A percentile compares a stretch with the other conserved stretches of the same genome.
Conservation (phyloP, 345 rosid genomes). For the Sonneratia alba region DNA sequence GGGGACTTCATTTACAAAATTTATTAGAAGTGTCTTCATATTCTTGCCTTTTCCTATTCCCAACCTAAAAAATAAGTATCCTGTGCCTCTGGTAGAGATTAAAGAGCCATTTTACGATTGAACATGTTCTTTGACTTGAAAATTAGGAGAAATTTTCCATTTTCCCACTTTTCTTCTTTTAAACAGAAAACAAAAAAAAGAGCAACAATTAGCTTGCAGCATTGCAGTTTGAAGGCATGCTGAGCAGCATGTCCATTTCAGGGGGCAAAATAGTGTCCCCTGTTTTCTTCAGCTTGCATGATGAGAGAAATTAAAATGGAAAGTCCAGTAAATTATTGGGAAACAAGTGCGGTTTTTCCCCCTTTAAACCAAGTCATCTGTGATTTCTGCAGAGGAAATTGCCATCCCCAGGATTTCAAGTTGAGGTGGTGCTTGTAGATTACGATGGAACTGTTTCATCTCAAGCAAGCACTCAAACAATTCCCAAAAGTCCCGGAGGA, state of each 20-base stretch:
- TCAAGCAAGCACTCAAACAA: constrained; percentile 20
- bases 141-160: not conserved
- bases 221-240: not conserved
- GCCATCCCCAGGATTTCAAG: constrained; percentile 86
- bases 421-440: constrained; percentile 69
- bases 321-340: not conserved
- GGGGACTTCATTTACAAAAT: not conserved
- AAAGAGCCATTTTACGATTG: not conserved
- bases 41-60: not conserved
- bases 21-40: not conserved
- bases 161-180: not conserved
- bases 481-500: constrained; percentile 11
- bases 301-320: not conserved
- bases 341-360: not conserved
- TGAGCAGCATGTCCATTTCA: no score
- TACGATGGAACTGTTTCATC: constrained; percentile 27
- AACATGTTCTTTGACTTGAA: not conserved
- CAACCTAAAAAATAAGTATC: no score
- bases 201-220: not conserved
- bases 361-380: not conserved
- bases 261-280: not conserved
- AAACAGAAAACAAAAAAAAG: not conserved
- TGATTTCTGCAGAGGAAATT: constrained; percentile 52
- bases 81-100: not conserved
- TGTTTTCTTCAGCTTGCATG: not conserved